A percentile compares a stretch with the other conserved stretches of the same genome.
Evolutionary conservation across 2,329 filamentous ascomycete species (phyloP).

Genomic region (Xylaria sp.): DNA sequence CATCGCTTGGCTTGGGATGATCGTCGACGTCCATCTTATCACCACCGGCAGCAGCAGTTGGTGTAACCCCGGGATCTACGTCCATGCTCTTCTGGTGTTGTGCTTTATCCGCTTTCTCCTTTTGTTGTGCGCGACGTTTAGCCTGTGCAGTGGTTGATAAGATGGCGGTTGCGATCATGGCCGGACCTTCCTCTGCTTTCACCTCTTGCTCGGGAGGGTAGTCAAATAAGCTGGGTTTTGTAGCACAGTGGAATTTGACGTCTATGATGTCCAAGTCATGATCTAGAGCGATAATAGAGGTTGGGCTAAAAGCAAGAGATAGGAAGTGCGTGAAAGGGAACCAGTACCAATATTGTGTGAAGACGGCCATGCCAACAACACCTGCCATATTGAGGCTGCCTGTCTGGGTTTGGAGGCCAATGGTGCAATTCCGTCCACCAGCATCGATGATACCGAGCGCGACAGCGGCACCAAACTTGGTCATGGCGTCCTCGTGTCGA

Average conservation of each 20-base stretch:
- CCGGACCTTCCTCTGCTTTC: constrained; percentile 91
- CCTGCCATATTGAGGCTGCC: constrained; percentile 99
- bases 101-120: constrained; percentile 74
- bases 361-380: constrained; percentile 97
- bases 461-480: constrained; percentile 95
- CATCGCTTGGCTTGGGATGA: constrained; percentile 62
- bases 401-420: constrained; percentile 95
- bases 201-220: constrained; percentile 97
- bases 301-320: constrained; percentile 95
- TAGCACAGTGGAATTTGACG: constrained; percentile 96
- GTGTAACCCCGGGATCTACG: constrained; percentile 80
- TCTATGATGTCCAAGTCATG: constrained; percentile 91
- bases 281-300: constrained; percentile 93
- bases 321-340: constrained; percentile 99
- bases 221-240: constrained; percentile 93
- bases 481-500: constrained; percentile 98
- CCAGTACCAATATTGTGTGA: constrained; percentile 99
- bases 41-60: constrained; percentile 66
- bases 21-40: constrained; percentile 93
- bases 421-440: constrained; percentile 97
- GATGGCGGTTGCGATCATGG: constrained; percentile 94
- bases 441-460: constrained; percentile 98
- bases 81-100: constrained; percentile 95
- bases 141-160: constrained; percentile 97
- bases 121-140: constrained; percentile 92